Evolutionary conservation across 2,329 filamentous ascomycete species (phyloP).

Genomic region (Elsinoe perseae): DNA sequence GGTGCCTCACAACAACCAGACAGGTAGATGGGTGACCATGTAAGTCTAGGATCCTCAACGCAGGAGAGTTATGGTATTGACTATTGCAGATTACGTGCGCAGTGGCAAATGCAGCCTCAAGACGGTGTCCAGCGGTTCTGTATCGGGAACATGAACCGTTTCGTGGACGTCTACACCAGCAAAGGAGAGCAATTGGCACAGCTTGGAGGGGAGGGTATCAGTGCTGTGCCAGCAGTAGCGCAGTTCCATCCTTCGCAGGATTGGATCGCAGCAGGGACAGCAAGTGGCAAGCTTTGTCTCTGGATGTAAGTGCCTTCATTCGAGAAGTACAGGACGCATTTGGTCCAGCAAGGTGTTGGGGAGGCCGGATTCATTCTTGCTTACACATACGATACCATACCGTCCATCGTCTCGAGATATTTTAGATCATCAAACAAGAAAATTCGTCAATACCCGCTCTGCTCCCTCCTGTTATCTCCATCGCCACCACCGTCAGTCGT

Average conservation of each 20-base stretch:
- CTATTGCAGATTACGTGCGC: constrained; percentile 57
- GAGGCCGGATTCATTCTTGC: background rate
- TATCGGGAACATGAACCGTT: constrained; percentile 86
- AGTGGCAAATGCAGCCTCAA: constrained; percentile 76
- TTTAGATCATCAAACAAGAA: background rate
- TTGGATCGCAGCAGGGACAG: constrained; percentile 89
- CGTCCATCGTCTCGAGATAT: background rate
- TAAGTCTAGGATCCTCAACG: constrained; percentile 31
- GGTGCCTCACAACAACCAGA: constrained; percentile 89
- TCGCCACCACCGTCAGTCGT: constrained; percentile 37
- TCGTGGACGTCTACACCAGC: constrained; percentile 80
- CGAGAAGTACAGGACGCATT: background rate
- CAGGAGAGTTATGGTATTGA: background rate
- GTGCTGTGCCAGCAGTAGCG: constrained; percentile 85
- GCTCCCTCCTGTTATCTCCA: constrained; percentile 30
- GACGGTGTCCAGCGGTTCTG: constrained; percentile 80
- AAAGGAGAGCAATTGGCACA: constrained; percentile 84
- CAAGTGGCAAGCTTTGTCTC: constrained; percentile 83
- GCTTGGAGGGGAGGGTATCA: constrained; percentile 79
- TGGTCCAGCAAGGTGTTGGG: constrained; percentile 5
- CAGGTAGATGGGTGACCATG: constrained; percentile 87
- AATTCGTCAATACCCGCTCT: constrained; percentile 14
- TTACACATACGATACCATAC: background rate
- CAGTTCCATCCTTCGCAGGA: constrained; percentile 80
- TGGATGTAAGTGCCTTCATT: constrained; percentile 61